Percentiles rank a stretch among this genome's conserved stretches.
Conservation (phyloP, 768 basidiomycete genomes). For the Psilocybe cyanescens region DNA sequence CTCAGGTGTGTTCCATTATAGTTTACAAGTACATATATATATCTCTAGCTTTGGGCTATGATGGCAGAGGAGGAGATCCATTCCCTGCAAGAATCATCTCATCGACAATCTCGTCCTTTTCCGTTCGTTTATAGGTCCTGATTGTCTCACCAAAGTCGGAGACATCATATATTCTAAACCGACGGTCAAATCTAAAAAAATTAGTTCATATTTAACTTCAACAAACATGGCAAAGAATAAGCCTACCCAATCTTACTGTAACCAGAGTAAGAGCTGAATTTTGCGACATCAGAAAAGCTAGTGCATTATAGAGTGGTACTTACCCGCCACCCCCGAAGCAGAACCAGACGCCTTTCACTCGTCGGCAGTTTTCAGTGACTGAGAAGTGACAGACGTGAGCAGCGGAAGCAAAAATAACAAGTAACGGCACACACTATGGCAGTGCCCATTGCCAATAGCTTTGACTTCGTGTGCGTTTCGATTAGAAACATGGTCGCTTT, state of each 20-base stretch:
- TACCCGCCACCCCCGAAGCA: constrained; percentile 90
- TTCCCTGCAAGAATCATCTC: constrained; percentile 64
- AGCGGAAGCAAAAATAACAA: neutral
- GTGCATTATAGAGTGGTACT: constrained; percentile 26
- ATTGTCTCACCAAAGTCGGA: constrained; percentile 93
- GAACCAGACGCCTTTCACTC: constrained; percentile 86
- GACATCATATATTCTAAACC: constrained; percentile 88
- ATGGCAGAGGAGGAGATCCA: constrained; percentile 38
- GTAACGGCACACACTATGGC: constrained; percentile 63
- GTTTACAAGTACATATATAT: constrained; percentile 5
- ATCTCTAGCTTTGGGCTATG: neutral
- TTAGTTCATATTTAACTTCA: neutral
- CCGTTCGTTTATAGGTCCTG: constrained; percentile 82
- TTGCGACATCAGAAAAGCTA: neutral
- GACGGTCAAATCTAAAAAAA: constrained; percentile 75
- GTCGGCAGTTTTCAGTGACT: constrained; percentile 90
- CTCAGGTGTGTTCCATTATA: constrained; percentile 6
- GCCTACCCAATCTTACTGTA: constrained; percentile 78
- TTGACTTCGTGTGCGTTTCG: constrained; percentile 72
- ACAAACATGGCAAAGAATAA: neutral
- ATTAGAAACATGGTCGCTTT: constrained; percentile 64
- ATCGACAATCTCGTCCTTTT: constrained; percentile 69
- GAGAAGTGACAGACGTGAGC: neutral
- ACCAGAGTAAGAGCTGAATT: constrained; percentile 73
- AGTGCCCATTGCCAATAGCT: constrained; percentile 89